Conservation (phyloP, 208 protist species). For the Balamuthia mandrillaris region DNA sequence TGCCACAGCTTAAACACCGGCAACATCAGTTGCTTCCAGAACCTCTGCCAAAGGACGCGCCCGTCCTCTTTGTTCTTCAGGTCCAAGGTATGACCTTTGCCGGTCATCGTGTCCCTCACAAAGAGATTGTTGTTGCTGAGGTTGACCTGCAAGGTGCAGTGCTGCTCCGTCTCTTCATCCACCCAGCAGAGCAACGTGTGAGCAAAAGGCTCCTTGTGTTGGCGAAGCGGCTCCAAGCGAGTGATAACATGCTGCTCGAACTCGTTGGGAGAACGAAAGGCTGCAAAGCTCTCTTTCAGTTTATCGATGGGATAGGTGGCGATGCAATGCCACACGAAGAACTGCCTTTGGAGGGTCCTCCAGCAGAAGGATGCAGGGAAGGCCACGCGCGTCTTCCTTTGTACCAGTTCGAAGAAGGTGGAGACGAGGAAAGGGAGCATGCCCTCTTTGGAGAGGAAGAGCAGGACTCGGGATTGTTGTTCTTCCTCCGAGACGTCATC, state of each 20-base stretch:
- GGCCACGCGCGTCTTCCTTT: background rate
- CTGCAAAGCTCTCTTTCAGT: background rate
- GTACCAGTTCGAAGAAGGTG: background rate
- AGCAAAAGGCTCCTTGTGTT: background rate
- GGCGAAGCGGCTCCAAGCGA: background rate
- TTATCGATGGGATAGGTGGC: background rate
- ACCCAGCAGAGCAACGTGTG: background rate
- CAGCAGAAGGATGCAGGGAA: background rate
- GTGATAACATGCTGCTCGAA: background rate
- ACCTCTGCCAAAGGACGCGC: background rate
- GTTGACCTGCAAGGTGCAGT: background rate
- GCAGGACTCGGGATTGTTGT: background rate
- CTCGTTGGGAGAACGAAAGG: background rate
- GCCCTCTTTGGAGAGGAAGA: background rate
- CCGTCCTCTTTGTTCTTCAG: no score
- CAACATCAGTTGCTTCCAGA: background rate
- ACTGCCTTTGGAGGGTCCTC: background rate
- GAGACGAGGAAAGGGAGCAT: background rate
- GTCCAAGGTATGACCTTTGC: background rate
- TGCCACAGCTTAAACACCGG: slow-evolving; percentile 7
- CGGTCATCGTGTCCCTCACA: background rate
- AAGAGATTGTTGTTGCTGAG: background rate
- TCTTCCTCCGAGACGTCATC: no score
- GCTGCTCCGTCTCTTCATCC: background rate
- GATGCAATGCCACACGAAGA: background rate